phyloP scores from a whole-genome alignment of 371 early-diverging fungal genomes.

The Sporodiniella umbellata region DNA sequence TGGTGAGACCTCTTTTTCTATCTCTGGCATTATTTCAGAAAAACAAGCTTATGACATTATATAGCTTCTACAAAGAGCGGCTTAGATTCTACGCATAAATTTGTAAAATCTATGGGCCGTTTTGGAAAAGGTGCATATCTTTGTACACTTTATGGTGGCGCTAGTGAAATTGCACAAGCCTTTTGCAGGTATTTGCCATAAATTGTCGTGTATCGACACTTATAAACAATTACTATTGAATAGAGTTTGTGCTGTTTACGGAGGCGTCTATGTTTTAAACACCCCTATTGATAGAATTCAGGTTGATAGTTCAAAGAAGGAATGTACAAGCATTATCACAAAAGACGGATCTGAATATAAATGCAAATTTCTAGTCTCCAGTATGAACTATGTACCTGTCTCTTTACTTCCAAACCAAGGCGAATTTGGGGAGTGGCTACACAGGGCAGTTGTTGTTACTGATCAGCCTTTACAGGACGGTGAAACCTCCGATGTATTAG shows the following conservation, averaged over 20 bases:
- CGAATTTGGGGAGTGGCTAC: slow-evolving; percentile 36
- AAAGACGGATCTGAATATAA: slow-evolving; percentile 44
- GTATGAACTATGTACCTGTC: slow-evolving; percentile 49
- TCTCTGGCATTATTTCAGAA: no score
- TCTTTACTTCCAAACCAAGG: slow-evolving; percentile 32
- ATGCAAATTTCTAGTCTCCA: slow-evolving; percentile 45
- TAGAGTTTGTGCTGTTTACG: slow-evolving; percentile 84
- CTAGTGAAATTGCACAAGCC: slow-evolving; percentile 87
- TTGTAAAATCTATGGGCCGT: slow-evolving; percentile 82
- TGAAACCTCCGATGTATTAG: slow-evolving; percentile 28
- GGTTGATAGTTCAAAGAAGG: slow-evolving; percentile 30
- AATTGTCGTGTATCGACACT: no score
- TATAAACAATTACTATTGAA: no score
- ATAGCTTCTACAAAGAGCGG: slow-evolving; percentile 60
- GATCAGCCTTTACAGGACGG: slow-evolving; percentile 32
- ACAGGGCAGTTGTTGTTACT: slow-evolving; percentile 50
- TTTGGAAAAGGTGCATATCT: slow-evolving; percentile 85
- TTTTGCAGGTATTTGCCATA: slow-evolving; percentile 93
- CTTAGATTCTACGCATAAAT: slow-evolving; percentile 59
- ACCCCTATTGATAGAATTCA: slow-evolving; percentile 37
- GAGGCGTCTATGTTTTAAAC: slow-evolving; percentile 83
- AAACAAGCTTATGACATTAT: neutral
- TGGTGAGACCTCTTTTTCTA: no score
- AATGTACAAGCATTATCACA: slow-evolving; percentile 43
- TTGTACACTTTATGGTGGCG: slow-evolving; percentile 85